Percentiles rank a stretch among this genome's conserved stretches.
Conservation (phyloP, 2,329 filamentous ascomycete species). For the Clonostachys rosea region DNA sequence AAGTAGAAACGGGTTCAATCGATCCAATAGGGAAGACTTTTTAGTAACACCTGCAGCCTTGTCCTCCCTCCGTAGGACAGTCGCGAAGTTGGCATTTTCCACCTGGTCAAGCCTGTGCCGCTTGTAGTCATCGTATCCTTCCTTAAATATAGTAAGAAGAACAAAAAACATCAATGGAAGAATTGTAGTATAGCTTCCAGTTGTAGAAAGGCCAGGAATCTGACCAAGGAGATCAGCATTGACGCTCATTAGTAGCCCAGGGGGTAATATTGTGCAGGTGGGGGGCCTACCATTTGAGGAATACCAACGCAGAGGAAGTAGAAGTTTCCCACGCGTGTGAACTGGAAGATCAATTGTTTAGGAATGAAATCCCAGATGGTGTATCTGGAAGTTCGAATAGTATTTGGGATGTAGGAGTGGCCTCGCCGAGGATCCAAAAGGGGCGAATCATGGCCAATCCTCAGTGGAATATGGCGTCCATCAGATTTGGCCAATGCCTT, state of each 20-base stretch:
- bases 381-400: conserved; percentile 79
- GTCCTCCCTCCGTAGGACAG: conserved; percentile 34
- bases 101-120: conserved; percentile 76
- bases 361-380: conserved; percentile 81
- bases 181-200: conserved; percentile 70
- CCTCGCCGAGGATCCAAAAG: conserved; percentile 46
- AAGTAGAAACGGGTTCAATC: conserved; percentile 24
- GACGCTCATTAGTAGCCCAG: conserved; percentile 45
- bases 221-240: conserved; percentile 7
- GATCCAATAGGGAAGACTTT: conserved; percentile 12
- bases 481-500: conserved; percentile 68
- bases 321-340: conserved; percentile 82
- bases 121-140: conserved; percentile 82
- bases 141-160: conserved; percentile 74
- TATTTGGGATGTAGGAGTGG: conserved; percentile 47
- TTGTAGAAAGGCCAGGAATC: conserved; percentile 70
- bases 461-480: conserved; percentile 49
- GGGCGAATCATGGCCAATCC: conserved; percentile 26
- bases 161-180: conserved; percentile 74
- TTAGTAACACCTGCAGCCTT: conserved; percentile 18
- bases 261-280: too few relatives aligned
- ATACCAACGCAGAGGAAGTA: conserved; percentile 82
- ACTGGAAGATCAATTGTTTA: conserved; percentile 80
- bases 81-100: conserved; percentile 61
- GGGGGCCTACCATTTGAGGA: conserved; percentile 57